phyloP scores from a whole-genome alignment of 2,329 filamentous ascomycete genomes.

The Fusarium anthophilum region DNA sequence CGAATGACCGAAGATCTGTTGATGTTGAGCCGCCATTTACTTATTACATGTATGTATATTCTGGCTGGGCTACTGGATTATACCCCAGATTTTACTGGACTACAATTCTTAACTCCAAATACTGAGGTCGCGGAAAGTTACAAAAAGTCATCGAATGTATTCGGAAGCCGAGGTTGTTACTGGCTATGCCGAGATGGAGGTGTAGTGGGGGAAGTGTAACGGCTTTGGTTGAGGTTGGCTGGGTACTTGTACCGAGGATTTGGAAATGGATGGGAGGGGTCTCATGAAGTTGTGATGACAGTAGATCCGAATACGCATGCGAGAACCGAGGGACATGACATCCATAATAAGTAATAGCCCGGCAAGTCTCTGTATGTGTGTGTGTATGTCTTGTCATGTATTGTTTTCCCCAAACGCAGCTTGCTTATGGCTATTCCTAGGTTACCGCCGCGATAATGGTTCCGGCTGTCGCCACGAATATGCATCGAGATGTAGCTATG shows the following conservation, averaged over 20 bases:
- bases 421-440: background rate
- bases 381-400: background rate
- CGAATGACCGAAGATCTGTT: constrained; percentile 6
- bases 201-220: constrained; percentile 19
- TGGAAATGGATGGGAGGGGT: constrained; percentile 34
- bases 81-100: background rate
- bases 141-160: background rate
- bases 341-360: background rate
- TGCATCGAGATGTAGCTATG: background rate
- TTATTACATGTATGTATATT: background rate
- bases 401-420: background rate
- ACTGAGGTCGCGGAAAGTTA: background rate
- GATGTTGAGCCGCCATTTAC: constrained; percentile 24
- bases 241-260: constrained; percentile 25
- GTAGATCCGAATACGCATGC: constrained; percentile 18
- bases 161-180: constrained; percentile 38
- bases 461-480: background rate
- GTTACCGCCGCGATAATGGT: background rate
- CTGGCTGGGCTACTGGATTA: background rate
- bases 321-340: constrained; percentile 17
- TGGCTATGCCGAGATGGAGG: constrained; percentile 24
- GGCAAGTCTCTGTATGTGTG: background rate
- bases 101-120: background rate
- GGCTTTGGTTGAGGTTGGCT: constrained; percentile 8
- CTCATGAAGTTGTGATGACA: constrained; percentile 2